Conservation (phyloP, 2,329 filamentous ascomycete species). For the Westerdykella sp. region DNA sequence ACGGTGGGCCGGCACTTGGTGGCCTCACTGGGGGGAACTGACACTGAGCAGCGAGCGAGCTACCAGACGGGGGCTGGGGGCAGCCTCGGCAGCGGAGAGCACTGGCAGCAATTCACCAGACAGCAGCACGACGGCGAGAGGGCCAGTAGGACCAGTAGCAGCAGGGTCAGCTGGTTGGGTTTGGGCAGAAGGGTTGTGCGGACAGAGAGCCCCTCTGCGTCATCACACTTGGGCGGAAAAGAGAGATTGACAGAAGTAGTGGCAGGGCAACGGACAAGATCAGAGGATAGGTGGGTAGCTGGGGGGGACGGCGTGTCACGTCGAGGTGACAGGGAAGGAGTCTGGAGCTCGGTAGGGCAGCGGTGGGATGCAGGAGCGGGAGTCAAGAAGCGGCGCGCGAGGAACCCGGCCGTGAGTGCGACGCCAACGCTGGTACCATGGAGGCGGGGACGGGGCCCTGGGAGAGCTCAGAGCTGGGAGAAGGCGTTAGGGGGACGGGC, state of each 20-base stretch:
- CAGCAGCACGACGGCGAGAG: slow-evolving; percentile 5
- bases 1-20: slow-evolving; percentile 18
- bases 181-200: slow-evolving; percentile 19
- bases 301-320: too few species aligned
- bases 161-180: slow-evolving; percentile 20
- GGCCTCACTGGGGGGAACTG: neutral
- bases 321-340: too few species aligned
- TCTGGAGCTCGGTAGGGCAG: slow-evolving; percentile 1
- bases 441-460: neutral
- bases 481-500: too few species aligned
- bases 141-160: neutral
- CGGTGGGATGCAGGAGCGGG: slow-evolving; percentile 1
- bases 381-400: neutral
- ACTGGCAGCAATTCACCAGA: slow-evolving; percentile 25
- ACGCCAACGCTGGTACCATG: neutral
- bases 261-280: slow-evolving; percentile 20
- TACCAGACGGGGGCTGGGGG: slow-evolving; percentile 7
- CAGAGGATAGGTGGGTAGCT: slow-evolving; percentile 1
- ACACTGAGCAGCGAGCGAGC: neutral
- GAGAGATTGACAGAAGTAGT: slow-evolving; percentile 32
- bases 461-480: neutral
- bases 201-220: slow-evolving; percentile 29
- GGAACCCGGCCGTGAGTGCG: neutral
- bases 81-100: slow-evolving; percentile 25
- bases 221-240: slow-evolving; percentile 25